Evolutionary conservation across 441 rosid genomes (phyloP), one percentile per base, ranked within the genome.

Genomic region (Pelargonium cotyledonis): DNA sequence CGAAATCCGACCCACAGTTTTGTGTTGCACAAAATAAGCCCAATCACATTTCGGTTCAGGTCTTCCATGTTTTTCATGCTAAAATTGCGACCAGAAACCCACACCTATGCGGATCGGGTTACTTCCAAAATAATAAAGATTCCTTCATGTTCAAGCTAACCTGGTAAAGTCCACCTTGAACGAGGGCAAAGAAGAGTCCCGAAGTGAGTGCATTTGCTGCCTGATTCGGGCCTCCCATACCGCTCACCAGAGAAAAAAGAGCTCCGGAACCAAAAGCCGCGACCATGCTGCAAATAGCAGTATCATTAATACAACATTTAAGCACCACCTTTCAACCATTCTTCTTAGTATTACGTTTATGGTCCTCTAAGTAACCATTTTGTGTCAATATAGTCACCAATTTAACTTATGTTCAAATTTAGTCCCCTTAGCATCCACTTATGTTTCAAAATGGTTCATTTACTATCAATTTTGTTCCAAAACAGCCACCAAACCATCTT

Each of bases 241-340:
- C 89, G 71, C 97, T 91, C 78, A 94, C 97, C 71, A 94, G 73
- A 15, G 96, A 85, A 82, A 84, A 94, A 63, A 85, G 75, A 14
- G 84, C 88, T 74, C 97, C 99, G 44, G 96, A 94, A 79, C 98
- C 93, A 70, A 94, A 94, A 63, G 96, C 95, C 64, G 96, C 97
- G n/a, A 66, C 93, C 92, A 94, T 87, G 81, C 98, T 94, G 87
- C 88, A 85, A 14, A 53, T 23, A 18, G 21, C 2, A 7, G 19
- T n/a, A 19, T 29, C 35, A 18, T 18, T 57, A 55, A 55, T 6
- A 21, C 7, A n/a, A 53, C 8, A 53, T 15, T 55, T 15, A 14
- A 55, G 61, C 26, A 55, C 23, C 21, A 55, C 21, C 16, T 49
- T 49, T 49, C 57, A 5, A 4, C 15, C 6, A 12, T 49, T 16